These are phyloP conservation scores for Priceomyces castillae DNA, from an alignment of 805 yeast species.

Conservation along the genomic window DNA sequence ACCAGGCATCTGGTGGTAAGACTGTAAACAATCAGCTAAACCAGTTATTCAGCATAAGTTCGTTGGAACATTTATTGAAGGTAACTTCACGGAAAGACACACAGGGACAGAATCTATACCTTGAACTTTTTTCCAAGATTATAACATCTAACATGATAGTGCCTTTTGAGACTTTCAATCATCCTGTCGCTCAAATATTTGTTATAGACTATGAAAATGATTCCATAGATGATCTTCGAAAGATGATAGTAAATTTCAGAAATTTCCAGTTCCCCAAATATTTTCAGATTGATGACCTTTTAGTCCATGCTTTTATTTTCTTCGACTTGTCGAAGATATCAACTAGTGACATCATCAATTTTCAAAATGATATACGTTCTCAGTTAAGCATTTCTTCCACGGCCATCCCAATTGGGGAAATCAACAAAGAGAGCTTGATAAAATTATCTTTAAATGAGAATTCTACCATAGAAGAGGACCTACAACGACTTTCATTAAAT, in stretches of 20 bases:
- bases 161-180: constrained; percentile 82
- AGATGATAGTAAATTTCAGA: constrained; percentile 47
- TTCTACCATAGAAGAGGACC: constrained; percentile 50
- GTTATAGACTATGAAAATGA: constrained; percentile 56
- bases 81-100: constrained; percentile 8
- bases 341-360: constrained; percentile 27
- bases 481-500: constrained; percentile 33
- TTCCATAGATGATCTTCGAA: constrained; percentile 54
- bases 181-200: constrained; percentile 76
- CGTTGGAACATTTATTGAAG: constrained; percentile 31
- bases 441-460: constrained; percentile 24
- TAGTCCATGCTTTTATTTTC: constrained; percentile 39
- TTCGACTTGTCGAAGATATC: constrained; percentile 22
- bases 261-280: constrained; percentile 59
- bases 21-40: constrained; percentile 11
- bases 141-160: constrained; percentile 59
- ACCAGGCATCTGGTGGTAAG: constrained; percentile 23
- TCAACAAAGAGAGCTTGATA: constrained; percentile 7
- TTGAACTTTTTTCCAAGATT: constrained; percentile 55
- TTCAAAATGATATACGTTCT: constrained; percentile 26
- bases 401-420: constrained; percentile 13
- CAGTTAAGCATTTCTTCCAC: constrained; percentile 29
- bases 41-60: constrained; percentile 38
- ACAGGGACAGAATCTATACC: constrained; percentile 41
- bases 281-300: constrained; percentile 62